Base-by-base conservation (phyloP, 306 rosid genomes). In the Lathyrus tuberosus region DNA sequence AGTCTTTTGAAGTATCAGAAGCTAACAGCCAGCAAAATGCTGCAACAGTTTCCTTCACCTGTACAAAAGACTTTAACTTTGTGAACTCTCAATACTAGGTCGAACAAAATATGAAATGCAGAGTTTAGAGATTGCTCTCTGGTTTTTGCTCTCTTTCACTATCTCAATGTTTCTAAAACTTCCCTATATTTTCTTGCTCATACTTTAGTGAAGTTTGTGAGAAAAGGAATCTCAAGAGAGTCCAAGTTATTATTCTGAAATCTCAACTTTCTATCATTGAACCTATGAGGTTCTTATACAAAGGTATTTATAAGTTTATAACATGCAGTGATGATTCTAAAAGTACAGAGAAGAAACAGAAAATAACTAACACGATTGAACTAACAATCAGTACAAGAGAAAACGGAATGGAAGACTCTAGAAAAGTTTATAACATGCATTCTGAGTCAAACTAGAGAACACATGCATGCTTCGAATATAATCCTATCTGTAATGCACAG, bases 61-160 rank as follows among this genome's bases (percentile, higher is more conserved):
- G 42, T 41, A 63, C 70, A 65, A 26, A 24, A 44, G 40, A 43
- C 56, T 65, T 51, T n/a, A 46, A n/a, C 10, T 44, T 48, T 46
- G 46, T 22, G 57, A 26, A 28, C 41, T 63, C n/a, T n/a, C 37
- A 13, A 12, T 10, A 42, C 53, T 42, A 12, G 31, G 37, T 63
- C 43, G 51, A 42, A 20, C 12, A 41, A 41, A 64, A 22, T 22
- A 41, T 64, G 20, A 42, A 42, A 41, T 64, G 47, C 53, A 64
- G 20, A 64, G 2, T 64, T 22, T 64, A 12, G 15, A 44, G 15
- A 28, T 43, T 44, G 41, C 28, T 44, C 40, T 65, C 41, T 6
- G 54, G 54, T 43, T 26, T 65, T 65, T 14, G 11, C 64, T 63
- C 64, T 63, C 35, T 41, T 63, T 41, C 53, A 64, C 40, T 44